phyloP scores from a whole-genome alignment of 257 asterid genomes.

The Solanum dulcamara region DNA sequence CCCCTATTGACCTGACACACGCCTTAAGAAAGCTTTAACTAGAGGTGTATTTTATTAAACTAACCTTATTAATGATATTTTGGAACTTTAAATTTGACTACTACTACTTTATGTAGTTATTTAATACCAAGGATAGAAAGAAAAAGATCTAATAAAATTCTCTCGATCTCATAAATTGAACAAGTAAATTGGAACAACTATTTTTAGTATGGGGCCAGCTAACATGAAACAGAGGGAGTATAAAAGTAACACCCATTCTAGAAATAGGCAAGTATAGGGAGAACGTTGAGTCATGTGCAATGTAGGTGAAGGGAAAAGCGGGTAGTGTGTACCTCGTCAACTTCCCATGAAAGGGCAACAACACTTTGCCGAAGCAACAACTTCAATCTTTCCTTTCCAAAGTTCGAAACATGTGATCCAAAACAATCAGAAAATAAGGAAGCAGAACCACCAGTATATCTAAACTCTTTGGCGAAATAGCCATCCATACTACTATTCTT shows the following conservation, averaged over 20 bases:
- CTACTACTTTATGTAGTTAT: background rate
- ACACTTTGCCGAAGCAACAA: conserved; percentile 51
- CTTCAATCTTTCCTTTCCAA: conserved; percentile 38
- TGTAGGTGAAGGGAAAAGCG: background rate
- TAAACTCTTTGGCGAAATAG: background rate
- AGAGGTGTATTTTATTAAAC: background rate
- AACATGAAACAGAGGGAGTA: background rate
- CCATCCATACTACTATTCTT: conserved; percentile 9
- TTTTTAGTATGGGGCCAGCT: background rate
- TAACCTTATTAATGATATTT: background rate
- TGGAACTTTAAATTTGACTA: background rate
- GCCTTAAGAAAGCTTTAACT: background rate
- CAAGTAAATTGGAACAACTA: background rate
- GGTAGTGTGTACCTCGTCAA: conserved; percentile 50
- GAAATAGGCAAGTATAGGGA: background rate
- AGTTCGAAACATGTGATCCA: conserved; percentile 49
- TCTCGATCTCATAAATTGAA: background rate
- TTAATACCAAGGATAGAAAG: background rate
- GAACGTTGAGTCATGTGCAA: background rate
- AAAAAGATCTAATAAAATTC: background rate
- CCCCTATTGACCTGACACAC: background rate
- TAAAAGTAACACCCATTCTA: background rate
- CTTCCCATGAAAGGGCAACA: conserved; percentile 44
- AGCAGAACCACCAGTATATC: conserved; percentile 4
- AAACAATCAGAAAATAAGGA: conserved; percentile 43